Percentiles rank a stretch among this genome's conserved stretches.
Conservation (phyloP, 345 rosid genomes). For the Brassica napus region Da-Ae NC_063451.1:32921001-32921500, state of each 20-base stretch:
- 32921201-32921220: slow-evolving; percentile 57
- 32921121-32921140: slow-evolving; percentile 82
- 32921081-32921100: slow-evolving; percentile 75
- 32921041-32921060: neutral
- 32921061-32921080: neutral
- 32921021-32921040: neutral
- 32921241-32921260: slow-evolving; percentile 81
- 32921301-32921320: slow-evolving; percentile 58
- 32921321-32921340: slow-evolving; percentile 64
- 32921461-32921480: slow-evolving; percentile 60
- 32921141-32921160: slow-evolving; percentile 84
- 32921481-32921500: slow-evolving; percentile 55
- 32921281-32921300: slow-evolving; percentile 61
- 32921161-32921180: slow-evolving; percentile 60
- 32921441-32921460: slow-evolving; percentile 60
- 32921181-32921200: slow-evolving; percentile 56
- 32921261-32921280: slow-evolving; percentile 77
- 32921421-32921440: slow-evolving; percentile 61
- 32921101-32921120: slow-evolving; percentile 62
- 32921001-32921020: neutral
- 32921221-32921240: slow-evolving; percentile 84
- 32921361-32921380: slow-evolving; percentile 63
- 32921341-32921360: slow-evolving; percentile 65
- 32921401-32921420: slow-evolving; percentile 87
- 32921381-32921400: slow-evolving; percentile 53